phyloP scores from a whole-genome alignment of 2,329 filamentous ascomycete genomes.

The Pseudogymnoascus sp. region DNA sequence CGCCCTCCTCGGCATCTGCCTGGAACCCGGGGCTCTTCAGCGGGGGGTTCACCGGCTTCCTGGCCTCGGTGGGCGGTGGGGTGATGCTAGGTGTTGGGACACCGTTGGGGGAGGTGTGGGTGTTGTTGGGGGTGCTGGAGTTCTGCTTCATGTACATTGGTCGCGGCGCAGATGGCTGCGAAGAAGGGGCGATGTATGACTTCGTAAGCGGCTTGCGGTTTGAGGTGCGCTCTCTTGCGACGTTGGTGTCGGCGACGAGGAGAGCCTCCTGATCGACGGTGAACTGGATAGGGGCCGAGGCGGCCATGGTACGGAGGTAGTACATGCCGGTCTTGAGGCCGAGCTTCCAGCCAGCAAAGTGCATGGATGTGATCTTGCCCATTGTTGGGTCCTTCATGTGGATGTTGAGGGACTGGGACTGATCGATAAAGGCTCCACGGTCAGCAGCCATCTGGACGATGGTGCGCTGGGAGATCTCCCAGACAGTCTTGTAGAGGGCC shows the following conservation, averaged over 20 bases:
- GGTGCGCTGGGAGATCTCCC: conserved; percentile 94
- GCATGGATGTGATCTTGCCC: conserved; percentile 99
- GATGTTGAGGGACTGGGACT: conserved; percentile 98
- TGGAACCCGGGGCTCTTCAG: conserved; percentile 61
- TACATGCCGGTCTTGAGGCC: conserved; percentile 99
- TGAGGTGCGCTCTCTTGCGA: conserved; percentile 53
- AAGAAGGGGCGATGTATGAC: conserved; percentile 31
- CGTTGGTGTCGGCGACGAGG: conserved; percentile 73
- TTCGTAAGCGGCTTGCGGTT: conserved; percentile 55
- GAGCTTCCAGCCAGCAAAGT: conserved; percentile 98
- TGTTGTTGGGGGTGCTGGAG: conserved; percentile 29
- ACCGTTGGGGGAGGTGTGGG: conserved; percentile 42
- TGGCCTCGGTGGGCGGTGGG: conserved; percentile 46
- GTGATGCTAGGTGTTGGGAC: conserved; percentile 62
- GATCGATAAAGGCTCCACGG: conserved; percentile 96
- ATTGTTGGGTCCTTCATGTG: conserved; percentile 99
- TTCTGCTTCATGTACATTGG: conserved; percentile 55
- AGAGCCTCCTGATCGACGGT: conserved; percentile 96
- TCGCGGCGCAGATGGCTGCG: conserved; percentile 53
- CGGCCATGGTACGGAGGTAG: conserved; percentile 96
- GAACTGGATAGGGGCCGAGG: conserved; percentile 95
- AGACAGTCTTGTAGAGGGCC: conserved; percentile 97
- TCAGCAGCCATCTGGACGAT: conserved; percentile 98
- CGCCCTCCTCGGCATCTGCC: conserved; percentile 67
- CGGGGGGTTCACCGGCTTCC: conserved; percentile 35